These are phyloP conservation scores for Colletotrichum tropicale DNA, from an alignment of 2,329 filamentous ascomycete genomes.

Conservation along the genomic window DNA sequence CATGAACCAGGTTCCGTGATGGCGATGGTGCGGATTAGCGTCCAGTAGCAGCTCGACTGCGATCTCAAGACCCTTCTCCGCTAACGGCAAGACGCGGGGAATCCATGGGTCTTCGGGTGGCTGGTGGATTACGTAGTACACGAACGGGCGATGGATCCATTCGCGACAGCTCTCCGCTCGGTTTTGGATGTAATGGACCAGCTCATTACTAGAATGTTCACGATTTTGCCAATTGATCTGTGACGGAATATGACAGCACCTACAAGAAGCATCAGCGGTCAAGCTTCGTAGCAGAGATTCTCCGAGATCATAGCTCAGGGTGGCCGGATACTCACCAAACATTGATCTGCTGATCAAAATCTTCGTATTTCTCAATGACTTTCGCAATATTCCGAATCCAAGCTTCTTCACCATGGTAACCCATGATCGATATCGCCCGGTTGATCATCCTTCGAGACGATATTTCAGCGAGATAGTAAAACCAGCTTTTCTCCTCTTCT, in stretches of 20 bases:
- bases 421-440: background rate
- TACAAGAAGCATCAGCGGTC: background rate
- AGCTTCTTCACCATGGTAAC: constrained; percentile 20
- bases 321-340: constrained; percentile 21
- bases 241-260: constrained; percentile 20
- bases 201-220: constrained; percentile 19
- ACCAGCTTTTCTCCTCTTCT: constrained; percentile 30
- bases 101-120: constrained; percentile 11
- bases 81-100: constrained; percentile 17
- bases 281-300: background rate
- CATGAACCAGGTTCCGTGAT: constrained; percentile 35
- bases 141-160: constrained; percentile 32
- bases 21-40: constrained; percentile 30
- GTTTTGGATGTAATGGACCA: constrained; percentile 26
- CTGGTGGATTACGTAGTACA: constrained; percentile 31
- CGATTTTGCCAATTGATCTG: constrained; percentile 19
- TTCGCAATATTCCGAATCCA: constrained; percentile 24
- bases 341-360: constrained; percentile 25
- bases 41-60: constrained; percentile 24
- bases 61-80: constrained; percentile 24
- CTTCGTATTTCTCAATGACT: constrained; percentile 21
- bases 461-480: constrained; percentile 34
- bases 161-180: constrained; percentile 26
- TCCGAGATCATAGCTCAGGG: background rate
- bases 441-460: constrained; percentile 28